Evolutionary conservation across 768 basidiomycete species (phyloP).

Genomic region (Amanita phalloides): DNA sequence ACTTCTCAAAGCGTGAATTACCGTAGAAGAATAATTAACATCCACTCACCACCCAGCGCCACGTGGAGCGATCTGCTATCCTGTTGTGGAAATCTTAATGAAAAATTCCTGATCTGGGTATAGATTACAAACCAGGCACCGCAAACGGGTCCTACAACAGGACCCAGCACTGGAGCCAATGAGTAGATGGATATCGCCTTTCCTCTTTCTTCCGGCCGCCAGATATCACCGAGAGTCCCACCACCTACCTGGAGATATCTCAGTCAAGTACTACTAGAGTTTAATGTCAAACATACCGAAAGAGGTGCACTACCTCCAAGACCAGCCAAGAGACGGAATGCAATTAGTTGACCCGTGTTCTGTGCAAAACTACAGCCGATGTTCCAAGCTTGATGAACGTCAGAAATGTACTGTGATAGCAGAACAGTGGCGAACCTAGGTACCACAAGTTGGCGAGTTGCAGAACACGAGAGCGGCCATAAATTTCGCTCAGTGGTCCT

Average conservation of each 20-base stretch:
- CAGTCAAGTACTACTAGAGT: neutral
- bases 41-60: slow-evolving; percentile 58
- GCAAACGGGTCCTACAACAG: slow-evolving; percentile 51
- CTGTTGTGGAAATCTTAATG: slow-evolving; percentile 11
- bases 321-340: slow-evolving; percentile 60
- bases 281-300: slow-evolving; percentile 31
- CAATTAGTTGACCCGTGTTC: slow-evolving; percentile 46
- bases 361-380: slow-evolving; percentile 57
- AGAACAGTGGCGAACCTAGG: slow-evolving; percentile 30
- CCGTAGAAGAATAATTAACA: neutral
- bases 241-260: slow-evolving; percentile 36
- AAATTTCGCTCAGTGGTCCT: slow-evolving; percentile 65
- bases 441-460: slow-evolving; percentile 57
- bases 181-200: slow-evolving; percentile 55
- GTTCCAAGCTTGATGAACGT: slow-evolving; percentile 49
- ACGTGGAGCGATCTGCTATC: slow-evolving; percentile 51
- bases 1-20: slow-evolving; percentile 21
- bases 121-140: slow-evolving; percentile 21
- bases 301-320: slow-evolving; percentile 67
- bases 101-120: too few species aligned
- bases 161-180: slow-evolving; percentile 54
- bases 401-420: neutral
- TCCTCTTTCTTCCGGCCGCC: slow-evolving; percentile 51
- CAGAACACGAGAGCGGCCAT: slow-evolving; percentile 50
- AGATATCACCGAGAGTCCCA: slow-evolving; percentile 53